Evolutionary conservation across 441 rosid genomes (phyloP), one percentile per base, ranked within the genome.

Genomic region (Hypseocharis bilobata): DNA sequence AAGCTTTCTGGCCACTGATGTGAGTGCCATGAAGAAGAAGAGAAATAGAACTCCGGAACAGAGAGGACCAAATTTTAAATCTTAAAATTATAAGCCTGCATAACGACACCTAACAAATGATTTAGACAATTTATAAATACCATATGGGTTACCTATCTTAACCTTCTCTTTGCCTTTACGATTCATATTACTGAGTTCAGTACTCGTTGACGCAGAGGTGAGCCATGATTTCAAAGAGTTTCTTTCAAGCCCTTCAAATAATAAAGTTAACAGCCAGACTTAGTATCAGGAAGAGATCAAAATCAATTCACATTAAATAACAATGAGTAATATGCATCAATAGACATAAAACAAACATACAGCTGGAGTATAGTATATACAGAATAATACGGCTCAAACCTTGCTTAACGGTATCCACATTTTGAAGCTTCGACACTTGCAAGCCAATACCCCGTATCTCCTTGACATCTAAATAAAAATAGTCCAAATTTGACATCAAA

Each of bases 391-490:
- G 55, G 10, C 16, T 60, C 56, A 49, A 69, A 92, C 95, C 96
- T 84, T 82, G 81, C 70, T 81, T 85, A 56, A 74, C 72, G 70
- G 80, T 69, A 67, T 87, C 87, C 8, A 77, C 83, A 80, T 76
- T 78, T 75, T 90, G 94, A 77, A 92, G 92, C 83, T 83, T 88
- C 51, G 97, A 83, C 66, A 92, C 97, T 85, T 90, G 96, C 86
- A 92, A 85, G 78, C 98, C 97, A 72, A 92, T 82, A 62, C 97
- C 98, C n/a, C 96, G 88, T 55, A 92, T 82, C 51, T 88, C 98
- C 86, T 74, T 83, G 40, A 85, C 85, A 83, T 92, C 96, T 87
- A 69, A 34, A 42, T 57, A 61, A 42, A 45, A 67, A 28, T 29
- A 68, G 65, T 38, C 47, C 49, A 59, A 73, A 63, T 27, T 5